Percentiles rank a stretch among this genome's conserved stretches.
Evolutionary conservation across 2,329 filamentous ascomycete species (phyloP).

Genomic region (Pestalotiopsis sp.): DNA sequence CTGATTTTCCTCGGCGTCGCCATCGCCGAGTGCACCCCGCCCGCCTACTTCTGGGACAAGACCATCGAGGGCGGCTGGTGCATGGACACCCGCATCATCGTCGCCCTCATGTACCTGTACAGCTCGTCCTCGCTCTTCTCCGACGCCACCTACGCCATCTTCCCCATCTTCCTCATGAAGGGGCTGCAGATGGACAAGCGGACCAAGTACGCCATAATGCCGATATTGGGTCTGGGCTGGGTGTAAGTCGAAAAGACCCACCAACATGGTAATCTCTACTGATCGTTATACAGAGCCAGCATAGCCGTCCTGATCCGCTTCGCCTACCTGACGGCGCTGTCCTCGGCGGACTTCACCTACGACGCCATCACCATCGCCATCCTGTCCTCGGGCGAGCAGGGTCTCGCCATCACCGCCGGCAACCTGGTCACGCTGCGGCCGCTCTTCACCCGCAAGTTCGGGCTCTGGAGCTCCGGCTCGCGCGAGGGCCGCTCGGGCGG

Average conservation of each 20-base stretch:
- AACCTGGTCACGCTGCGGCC: constrained; percentile 50
- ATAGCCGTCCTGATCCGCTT: constrained; percentile 46
- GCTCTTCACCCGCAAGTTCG: constrained; percentile 25
- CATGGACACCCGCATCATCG: constrained; percentile 37
- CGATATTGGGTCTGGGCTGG: constrained; percentile 52
- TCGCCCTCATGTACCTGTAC: constrained; percentile 46
- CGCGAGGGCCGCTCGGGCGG: neutral
- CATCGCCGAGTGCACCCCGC: constrained; percentile 21
- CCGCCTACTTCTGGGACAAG: constrained; percentile 23
- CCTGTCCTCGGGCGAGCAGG: constrained; percentile 51
- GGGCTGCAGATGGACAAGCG: constrained; percentile 47
- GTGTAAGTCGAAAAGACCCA: constrained; percentile 19
- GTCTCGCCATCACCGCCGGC: constrained; percentile 49
- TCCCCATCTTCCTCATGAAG: constrained; percentile 51
- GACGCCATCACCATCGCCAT: constrained; percentile 37
- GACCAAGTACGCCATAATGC: constrained; percentile 47
- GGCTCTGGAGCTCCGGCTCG: neutral
- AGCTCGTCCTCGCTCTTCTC: constrained; percentile 47
- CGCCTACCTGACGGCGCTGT: constrained; percentile 39
- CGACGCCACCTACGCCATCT: constrained; percentile 54
- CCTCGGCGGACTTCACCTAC: constrained; percentile 39
- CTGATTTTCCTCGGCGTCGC: constrained; percentile 22
- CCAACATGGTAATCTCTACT: neutral
- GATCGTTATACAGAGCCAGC: constrained; percentile 32
- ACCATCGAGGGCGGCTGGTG: constrained; percentile 22